A percentile compares a stretch with the other conserved stretches of the same genome.
phyloP scores from a whole-genome alignment of 345 rosid species.

The Camelina laxa region DNA sequence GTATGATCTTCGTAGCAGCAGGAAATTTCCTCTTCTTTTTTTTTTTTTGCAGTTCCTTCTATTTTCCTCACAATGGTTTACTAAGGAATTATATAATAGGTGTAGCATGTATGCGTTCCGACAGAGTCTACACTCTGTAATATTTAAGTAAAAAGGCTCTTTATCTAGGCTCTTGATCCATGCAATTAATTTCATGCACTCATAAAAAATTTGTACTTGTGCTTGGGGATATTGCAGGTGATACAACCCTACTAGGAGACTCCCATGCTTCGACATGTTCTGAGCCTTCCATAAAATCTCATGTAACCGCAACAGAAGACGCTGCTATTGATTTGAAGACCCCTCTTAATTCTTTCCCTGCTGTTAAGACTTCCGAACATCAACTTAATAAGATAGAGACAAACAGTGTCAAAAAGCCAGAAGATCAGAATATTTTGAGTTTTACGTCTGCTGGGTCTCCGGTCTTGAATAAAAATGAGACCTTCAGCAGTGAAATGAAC shows the following conservation, averaged over 20 bases:
- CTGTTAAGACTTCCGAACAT: slow-evolving; percentile 46
- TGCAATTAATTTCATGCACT: slow-evolving; percentile 16
- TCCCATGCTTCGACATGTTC: slow-evolving; percentile 38
- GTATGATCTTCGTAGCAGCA: slow-evolving; percentile 10
- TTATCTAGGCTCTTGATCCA: neutral
- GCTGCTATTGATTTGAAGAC: slow-evolving; percentile 48
- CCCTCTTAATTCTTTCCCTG: slow-evolving; percentile 51
- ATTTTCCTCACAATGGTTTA: neutral
- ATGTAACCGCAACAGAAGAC: slow-evolving; percentile 44
- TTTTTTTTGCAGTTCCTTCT: slow-evolving; percentile 9
- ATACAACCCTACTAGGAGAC: slow-evolving; percentile 32
- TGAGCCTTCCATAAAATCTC: slow-evolving; percentile 47
- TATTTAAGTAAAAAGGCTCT: neutral
- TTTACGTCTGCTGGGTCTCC: slow-evolving; percentile 44
- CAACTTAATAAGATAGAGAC: slow-evolving; percentile 48
- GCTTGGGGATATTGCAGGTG: slow-evolving; percentile 40
- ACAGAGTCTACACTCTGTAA: neutral
- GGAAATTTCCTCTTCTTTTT: neutral
- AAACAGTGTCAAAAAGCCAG: slow-evolving; percentile 46
- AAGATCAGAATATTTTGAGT: slow-evolving; percentile 43
- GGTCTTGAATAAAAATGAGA: slow-evolving; percentile 49
- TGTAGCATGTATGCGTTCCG: slow-evolving; percentile 2
- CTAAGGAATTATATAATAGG: neutral
- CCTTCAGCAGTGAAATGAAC: slow-evolving; percentile 55
- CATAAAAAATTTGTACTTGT: slow-evolving; percentile 11